These are phyloP conservation scores for Trichoderma parareesei DNA, from an alignment of 495 filamentous ascomycete species.

Conservation along the genomic window DNA sequence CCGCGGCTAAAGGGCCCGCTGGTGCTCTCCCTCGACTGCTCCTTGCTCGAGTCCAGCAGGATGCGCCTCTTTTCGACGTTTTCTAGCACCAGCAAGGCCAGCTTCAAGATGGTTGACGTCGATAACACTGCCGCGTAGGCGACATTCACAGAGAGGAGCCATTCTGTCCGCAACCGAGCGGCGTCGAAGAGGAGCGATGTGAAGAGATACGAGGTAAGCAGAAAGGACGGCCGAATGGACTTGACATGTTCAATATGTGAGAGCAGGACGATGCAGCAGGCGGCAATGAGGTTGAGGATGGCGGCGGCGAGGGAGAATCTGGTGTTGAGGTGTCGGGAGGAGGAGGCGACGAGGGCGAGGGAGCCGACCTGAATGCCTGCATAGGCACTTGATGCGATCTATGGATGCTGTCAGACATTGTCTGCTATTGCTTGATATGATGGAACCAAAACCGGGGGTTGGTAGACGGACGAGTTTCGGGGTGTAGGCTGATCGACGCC, in stretches of 20 bases:
- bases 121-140: slow-evolving; percentile 8
- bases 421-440: neutral
- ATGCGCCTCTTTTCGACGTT: slow-evolving; percentile 35
- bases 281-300: slow-evolving; percentile 28
- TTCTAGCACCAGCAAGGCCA: slow-evolving; percentile 38
- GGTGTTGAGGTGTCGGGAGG: slow-evolving; percentile 25
- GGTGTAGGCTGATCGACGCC: neutral
- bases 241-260: slow-evolving; percentile 28
- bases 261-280: slow-evolving; percentile 19
- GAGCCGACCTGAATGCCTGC: slow-evolving; percentile 8
- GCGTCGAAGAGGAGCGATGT: slow-evolving; percentile 44
- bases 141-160: slow-evolving; percentile 19
- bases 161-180: slow-evolving; percentile 29
- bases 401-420: neutral
- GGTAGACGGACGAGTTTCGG: slow-evolving; percentile 4
- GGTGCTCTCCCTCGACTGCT: slow-evolving; percentile 30
- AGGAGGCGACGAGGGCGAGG: slow-evolving; percentile 25
- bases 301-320: slow-evolving; percentile 38
- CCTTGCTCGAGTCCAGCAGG: slow-evolving; percentile 17
- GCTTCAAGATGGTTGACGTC: slow-evolving; percentile 16
- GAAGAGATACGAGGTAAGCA: slow-evolving; percentile 48
- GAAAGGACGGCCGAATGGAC: slow-evolving; percentile 20
- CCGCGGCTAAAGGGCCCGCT: slow-evolving; percentile 37
- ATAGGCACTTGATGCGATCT: slow-evolving; percentile 3
- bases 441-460: too few species aligned